These are phyloP conservation scores for Aquanectria penicillioides DNA, from an alignment of 2,329 filamentous ascomycete species.

Conservation along the genomic window DNA sequence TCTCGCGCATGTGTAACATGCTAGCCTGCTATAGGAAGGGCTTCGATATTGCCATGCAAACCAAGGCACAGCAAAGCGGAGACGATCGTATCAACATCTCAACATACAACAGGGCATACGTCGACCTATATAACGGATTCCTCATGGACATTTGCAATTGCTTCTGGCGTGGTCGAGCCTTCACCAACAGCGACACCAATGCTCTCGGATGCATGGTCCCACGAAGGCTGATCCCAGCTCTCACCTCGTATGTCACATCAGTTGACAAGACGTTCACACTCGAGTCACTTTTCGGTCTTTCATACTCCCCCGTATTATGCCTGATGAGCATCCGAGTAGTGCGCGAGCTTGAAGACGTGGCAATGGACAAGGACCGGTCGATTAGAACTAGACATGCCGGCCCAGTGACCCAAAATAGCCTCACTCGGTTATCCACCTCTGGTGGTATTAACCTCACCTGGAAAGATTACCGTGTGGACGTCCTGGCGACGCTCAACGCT, in stretches of 20 bases:
- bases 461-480: conserved; percentile 79
- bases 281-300: conserved; percentile 64
- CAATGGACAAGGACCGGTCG: conserved; percentile 50
- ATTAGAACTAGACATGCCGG: conserved; percentile 67
- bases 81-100: conserved; percentile 45
- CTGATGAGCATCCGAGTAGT: conserved; percentile 65
- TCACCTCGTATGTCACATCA: conserved; percentile 59
- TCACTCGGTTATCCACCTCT: conserved; percentile 69
- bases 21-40: conserved; percentile 78
- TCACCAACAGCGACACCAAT: conserved; percentile 72
- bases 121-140: conserved; percentile 81
- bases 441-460: conserved; percentile 75
- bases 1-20: conserved; percentile 76
- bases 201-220: conserved; percentile 65
- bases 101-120: conserved; percentile 66
- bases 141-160: conserved; percentile 90
- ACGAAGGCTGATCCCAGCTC: conserved; percentile 52
- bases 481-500: conserved; percentile 73
- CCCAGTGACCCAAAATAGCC: conserved; percentile 75
- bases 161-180: conserved; percentile 79
- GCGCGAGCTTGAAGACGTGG: conserved; percentile 66
- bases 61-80: conserved; percentile 46
- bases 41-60: conserved; percentile 72
- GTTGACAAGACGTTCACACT: conserved; percentile 60
- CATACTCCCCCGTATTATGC: conserved; percentile 67